Evolutionary conservation across 345 rosid species (phyloP), one percentile per base, ranked within the genome.

Genomic region (Clarkia xantiana): DNA sequence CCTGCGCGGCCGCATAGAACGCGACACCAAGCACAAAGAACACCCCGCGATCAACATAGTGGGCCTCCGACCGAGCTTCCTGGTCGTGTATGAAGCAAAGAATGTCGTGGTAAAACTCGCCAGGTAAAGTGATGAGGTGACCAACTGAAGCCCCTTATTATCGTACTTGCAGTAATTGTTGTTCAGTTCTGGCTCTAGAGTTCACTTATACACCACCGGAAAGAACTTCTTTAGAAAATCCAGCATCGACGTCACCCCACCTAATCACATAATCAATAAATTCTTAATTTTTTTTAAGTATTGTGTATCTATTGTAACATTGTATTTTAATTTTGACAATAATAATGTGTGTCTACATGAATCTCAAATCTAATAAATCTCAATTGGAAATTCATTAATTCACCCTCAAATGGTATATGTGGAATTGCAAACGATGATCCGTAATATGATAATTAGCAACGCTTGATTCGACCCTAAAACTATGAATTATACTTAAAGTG

Each of bases 111-210:
- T 75, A 43, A 91, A 63, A 15, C 94, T 94, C 0, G 98, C 98
- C 55, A 91, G 69, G 69, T 91, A 91, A 15, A 91, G 79, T 2
- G 98, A 91, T 3, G 98, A 91, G 3, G 98, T 91, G 82, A 91
- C 86, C 22, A 84, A 60, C 42, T 81, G 94, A 46, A 91, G 68
- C 13, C 93, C 93, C 60, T 86, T 83, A 45, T 91, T 91, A 59
- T 91, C 94, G 49, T 91, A 91, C 63, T 91, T 81, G 81, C 98
- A 91, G 62, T 86, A 86, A 59, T 91, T 81, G 57, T 84, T 82
- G 40, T 72, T 58, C 12, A 41, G 36, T 1, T 15, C 45, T 13
- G 14, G 15, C 17, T 67, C 64, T 11, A 6, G 29, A 1, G 84
- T 78, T 66, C 49, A 58, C 17, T 58, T 52, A 19, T 81, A 63